Base-by-base conservation (phyloP, 805 yeast species). In the Ogataea dorogensis region DNA sequence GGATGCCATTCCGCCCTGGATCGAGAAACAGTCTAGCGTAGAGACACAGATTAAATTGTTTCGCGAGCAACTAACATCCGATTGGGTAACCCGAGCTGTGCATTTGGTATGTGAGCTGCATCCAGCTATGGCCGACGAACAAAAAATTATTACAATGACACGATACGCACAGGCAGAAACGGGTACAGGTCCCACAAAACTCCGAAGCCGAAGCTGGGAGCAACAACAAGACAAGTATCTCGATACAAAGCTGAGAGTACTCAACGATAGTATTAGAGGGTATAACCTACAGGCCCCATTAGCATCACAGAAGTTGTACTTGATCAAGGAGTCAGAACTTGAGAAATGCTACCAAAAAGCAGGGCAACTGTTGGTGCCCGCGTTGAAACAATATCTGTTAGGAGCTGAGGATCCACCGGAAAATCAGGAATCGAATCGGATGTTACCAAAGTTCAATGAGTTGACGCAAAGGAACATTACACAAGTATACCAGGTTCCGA, bases 1-100 rank as follows among this genome's bases (percentile, higher is more conserved):
- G 57, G 88, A 86, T 31, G 79, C 86, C 1, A 64, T 79, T 8
- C 95, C 96, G 0, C 95, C 95, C 0, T 88, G 96, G 96, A 81
- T 88, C 23, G 95, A 86, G 49, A 79, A 75, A 37, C 93, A 85
- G 56, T 67, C 74, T 13, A 68, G 75, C 2, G 75, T 81, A 4
- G 70, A 72, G 27, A 42, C 50, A 2, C 74, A 73, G 23, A 67
- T 83, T 7, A 53, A 49, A 2, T 51, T 51, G 0, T 77, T 85
- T 36, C 59, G 88, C 34, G 43, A 47, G 0, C 66, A 66, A 22
- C 36, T 80, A 19, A 70, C 65, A 25, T 36, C 50, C 2, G 60
- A 61, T 18, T 75, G 75, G 76, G 35, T 56, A 31, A 38, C 38
- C 15, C 43, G 55, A 37, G 61, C 66, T 3, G 55, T 65, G 4